Evolutionary conservation across 2,329 filamentous ascomycete species (phyloP).

Genomic region (Fusarium scirpi): DNA sequence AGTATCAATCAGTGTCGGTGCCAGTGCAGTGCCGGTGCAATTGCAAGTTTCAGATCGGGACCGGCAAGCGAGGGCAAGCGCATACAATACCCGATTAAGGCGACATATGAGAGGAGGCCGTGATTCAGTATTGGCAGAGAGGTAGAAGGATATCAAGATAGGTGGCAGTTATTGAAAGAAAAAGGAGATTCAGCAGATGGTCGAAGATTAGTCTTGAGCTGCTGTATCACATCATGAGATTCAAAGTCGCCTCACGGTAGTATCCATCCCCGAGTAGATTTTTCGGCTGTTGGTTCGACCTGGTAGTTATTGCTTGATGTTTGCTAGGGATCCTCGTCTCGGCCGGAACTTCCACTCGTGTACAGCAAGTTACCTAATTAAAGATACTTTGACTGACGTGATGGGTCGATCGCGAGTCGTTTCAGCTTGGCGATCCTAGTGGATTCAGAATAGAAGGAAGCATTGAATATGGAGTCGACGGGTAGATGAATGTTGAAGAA

Average conservation of each 20-base stretch:
- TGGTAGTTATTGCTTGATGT: slow-evolving; percentile 28
- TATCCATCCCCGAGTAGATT: slow-evolving; percentile 6
- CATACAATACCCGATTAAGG: slow-evolving; percentile 5
- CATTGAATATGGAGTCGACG: not conserved
- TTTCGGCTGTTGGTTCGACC: slow-evolving; percentile 19
- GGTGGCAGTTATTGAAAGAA: slow-evolving; percentile 1
- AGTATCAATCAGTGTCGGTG: slow-evolving; percentile 2
- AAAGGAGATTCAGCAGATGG: not conserved
- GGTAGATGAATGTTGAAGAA: not conserved
- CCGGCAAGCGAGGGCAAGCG: not conserved
- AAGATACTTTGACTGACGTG: slow-evolving; percentile 16
- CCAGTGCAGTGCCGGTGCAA: not conserved
- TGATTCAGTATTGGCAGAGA: not conserved
- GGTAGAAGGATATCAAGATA: not conserved
- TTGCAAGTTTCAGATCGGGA: slow-evolving; percentile 2
- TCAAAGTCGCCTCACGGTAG: slow-evolving; percentile 37
- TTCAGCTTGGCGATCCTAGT: slow-evolving; percentile 36
- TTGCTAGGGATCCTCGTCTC: slow-evolving; percentile 24
- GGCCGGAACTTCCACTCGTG: slow-evolving; percentile 2
- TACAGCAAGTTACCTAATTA: not conserved
- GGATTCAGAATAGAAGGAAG: not conserved
- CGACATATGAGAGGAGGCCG: not conserved
- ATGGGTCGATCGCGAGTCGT: slow-evolving; percentile 30
- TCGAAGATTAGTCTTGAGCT: not conserved
- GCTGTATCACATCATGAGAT: slow-evolving; percentile 29